Conservation (phyloP, 352 stramenopile genomes). For the Phytophthora quininea region DNA sequence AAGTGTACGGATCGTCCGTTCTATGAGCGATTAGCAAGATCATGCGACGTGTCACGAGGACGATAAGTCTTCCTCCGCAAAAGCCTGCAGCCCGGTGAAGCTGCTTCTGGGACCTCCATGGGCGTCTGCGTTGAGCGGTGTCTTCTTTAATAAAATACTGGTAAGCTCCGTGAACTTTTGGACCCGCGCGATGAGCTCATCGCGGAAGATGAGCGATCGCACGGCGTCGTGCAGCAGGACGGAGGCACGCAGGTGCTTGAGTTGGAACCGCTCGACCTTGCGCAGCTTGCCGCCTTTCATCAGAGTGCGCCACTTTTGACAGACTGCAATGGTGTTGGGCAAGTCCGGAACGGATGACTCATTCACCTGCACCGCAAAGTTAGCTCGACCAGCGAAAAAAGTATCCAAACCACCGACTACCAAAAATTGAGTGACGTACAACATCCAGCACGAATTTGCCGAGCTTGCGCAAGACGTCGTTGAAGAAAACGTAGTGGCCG, state of each 20-base stretch:
- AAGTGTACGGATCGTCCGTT: constrained; percentile 5
- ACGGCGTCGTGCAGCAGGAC: constrained; percentile 58
- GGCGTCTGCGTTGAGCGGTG: background rate
- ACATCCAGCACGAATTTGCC: constrained; percentile 70
- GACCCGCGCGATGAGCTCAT: constrained; percentile 62
- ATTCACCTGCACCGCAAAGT: constrained; percentile 37
- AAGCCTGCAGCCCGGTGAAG: constrained; percentile 1
- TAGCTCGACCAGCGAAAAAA: constrained; percentile 17
- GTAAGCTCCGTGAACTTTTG: constrained; percentile 56
- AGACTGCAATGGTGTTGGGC: constrained; percentile 50
- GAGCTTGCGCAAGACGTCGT: constrained; percentile 56
- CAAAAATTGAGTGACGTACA: constrained; percentile 29
- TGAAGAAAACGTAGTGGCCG: constrained; percentile 65
- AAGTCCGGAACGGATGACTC: constrained; percentile 48
- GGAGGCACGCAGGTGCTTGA: constrained; percentile 59
- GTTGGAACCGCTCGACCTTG: constrained; percentile 55
- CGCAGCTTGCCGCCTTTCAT: constrained; percentile 57
- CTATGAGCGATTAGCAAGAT: constrained; percentile 1
- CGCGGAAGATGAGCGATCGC: constrained; percentile 58
- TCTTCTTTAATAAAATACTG: constrained; percentile 8
- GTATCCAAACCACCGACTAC: background rate
- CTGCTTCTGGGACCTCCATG: constrained; percentile 1
- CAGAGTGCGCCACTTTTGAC: constrained; percentile 58
- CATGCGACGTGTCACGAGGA: background rate
- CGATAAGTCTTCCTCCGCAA: background rate